phyloP scores from a whole-genome alignment of 805 yeast species.

The Monosporozyma siamensis region DNA sequence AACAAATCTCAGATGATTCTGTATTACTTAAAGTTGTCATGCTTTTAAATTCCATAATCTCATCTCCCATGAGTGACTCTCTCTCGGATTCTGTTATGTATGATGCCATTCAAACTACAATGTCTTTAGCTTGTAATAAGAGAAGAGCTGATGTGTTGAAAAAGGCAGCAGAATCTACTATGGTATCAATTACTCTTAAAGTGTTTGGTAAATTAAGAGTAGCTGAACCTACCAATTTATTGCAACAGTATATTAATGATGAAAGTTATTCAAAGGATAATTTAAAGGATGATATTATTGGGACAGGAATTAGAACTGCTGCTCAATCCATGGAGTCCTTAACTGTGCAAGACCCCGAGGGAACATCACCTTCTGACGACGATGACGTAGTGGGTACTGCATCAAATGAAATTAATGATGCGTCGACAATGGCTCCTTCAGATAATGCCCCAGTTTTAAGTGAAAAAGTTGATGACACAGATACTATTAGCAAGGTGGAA shows the following conservation, averaged over 20 bases:
- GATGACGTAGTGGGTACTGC: slow-evolving; percentile 1
- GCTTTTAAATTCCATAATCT: slow-evolving; percentile 57
- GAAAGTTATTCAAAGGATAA: slow-evolving; percentile 16
- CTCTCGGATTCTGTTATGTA: slow-evolving; percentile 74
- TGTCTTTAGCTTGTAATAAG: slow-evolving; percentile 86
- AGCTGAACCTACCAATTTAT: slow-evolving; percentile 7
- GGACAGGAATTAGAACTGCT: slow-evolving; percentile 5
- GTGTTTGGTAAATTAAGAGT: slow-evolving; percentile 54
- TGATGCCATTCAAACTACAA: slow-evolving; percentile 84
- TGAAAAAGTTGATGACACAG: too few species aligned
- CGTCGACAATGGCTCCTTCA: background rate
- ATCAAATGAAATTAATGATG: background rate
- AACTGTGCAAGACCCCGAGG: background rate
- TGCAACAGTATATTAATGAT: slow-evolving; percentile 14
- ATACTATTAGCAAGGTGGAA: too few species aligned
- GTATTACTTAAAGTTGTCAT: slow-evolving; percentile 76
- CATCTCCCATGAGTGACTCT: slow-evolving; percentile 53
- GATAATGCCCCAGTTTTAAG: background rate
- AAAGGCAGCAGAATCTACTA: slow-evolving; percentile 78
- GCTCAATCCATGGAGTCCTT: background rate
- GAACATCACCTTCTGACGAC: background rate
- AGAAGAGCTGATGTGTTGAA: slow-evolving; percentile 83
- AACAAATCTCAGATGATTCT: slow-evolving; percentile 85
- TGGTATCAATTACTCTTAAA: slow-evolving; percentile 57
- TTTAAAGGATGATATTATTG: slow-evolving; percentile 16